Conservation (phyloP, 352 stramenopile species). For the Saprolegnia diclina region DNA sequence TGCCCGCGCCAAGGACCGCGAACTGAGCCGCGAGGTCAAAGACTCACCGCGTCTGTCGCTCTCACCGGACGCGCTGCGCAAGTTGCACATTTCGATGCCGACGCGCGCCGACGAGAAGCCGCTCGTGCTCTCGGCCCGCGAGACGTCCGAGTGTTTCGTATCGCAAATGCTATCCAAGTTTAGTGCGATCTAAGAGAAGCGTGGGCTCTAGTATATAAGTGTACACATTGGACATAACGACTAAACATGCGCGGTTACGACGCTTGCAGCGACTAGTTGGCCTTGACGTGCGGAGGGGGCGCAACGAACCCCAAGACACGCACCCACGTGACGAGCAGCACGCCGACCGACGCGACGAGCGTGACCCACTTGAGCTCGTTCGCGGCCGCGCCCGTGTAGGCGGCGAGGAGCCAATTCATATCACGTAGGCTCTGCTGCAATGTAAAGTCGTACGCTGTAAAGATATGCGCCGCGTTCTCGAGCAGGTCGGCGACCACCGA, state of each 20-base stretch:
- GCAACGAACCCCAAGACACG: background rate
- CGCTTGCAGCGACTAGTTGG: background rate
- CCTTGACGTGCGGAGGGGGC: background rate
- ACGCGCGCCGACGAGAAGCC: background rate
- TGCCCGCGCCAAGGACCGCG: background rate
- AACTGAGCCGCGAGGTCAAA: background rate
- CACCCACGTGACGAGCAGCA: background rate
- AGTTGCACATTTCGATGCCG: background rate
- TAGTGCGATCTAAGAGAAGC: background rate
- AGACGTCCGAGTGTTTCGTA: background rate
- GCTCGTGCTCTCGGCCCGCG: background rate
- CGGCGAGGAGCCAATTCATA: background rate
- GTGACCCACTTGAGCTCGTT: background rate
- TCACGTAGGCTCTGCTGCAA: background rate
- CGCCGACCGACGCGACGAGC: background rate
- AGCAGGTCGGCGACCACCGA: conserved; percentile 2
- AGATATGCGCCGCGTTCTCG: conserved; percentile 18
- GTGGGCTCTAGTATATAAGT: background rate
- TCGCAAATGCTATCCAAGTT: background rate
- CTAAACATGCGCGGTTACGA: no score
- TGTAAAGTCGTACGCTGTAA: background rate
- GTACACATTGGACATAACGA: background rate
- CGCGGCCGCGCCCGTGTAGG: background rate
- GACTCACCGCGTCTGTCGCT: background rate
- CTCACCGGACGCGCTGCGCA: background rate